Conservation (phyloP, 345 rosid species). For the Eutrema yunnanense region DNA sequence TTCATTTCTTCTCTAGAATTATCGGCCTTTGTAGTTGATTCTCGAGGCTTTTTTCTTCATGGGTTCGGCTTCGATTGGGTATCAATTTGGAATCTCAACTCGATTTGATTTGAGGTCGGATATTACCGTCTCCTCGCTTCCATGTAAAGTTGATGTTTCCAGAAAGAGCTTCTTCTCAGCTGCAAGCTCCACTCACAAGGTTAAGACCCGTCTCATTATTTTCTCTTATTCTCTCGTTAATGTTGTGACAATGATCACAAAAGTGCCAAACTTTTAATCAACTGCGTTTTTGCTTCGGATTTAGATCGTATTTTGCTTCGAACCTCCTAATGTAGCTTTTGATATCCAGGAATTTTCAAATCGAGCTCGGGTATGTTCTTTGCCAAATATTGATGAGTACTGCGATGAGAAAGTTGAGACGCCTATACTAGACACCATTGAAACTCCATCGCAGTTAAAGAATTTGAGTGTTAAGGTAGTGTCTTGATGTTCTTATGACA, state of each 20-base stretch:
- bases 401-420: conserved; percentile 58
- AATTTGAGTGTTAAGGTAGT: conserved; percentile 62
- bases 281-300: background rate
- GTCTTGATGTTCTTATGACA: conserved; percentile 2
- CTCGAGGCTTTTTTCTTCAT: conserved; percentile 30
- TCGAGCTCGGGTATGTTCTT: conserved; percentile 39
- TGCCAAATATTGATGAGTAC: conserved; percentile 64
- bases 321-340: conserved; percentile 13
- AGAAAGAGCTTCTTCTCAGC: conserved; percentile 29
- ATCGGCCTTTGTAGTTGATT: background rate
- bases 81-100: conserved; percentile 40
- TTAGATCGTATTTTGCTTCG: background rate
- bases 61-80: conserved; percentile 48
- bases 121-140: conserved; percentile 28
- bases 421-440: conserved; percentile 74
- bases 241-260: background rate
- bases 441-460: conserved; percentile 72
- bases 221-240: background rate
- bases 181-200: conserved; percentile 41
- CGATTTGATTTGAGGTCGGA: conserved; percentile 28
- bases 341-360: conserved; percentile 38
- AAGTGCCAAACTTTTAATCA: background rate
- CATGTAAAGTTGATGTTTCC: conserved; percentile 28
- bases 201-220: conserved; percentile 9
- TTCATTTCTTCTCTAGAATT: background rate